Evolutionary conservation across 2,329 filamentous ascomycete species (phyloP), one percentile per base, ranked within the genome.

Genomic region (Fusarium sp.): DNA sequence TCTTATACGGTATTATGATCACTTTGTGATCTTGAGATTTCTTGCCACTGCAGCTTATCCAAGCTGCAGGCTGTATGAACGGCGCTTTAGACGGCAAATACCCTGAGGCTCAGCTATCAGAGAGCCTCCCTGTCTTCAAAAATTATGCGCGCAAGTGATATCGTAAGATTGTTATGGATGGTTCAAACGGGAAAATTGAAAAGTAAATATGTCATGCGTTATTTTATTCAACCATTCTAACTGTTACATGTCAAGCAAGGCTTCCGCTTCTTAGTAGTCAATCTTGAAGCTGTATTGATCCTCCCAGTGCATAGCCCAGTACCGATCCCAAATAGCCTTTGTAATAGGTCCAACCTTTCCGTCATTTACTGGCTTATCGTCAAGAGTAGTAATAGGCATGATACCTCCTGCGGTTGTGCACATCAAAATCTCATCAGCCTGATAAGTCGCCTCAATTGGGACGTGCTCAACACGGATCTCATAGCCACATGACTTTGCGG

Each of bases 341-440:
- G 84, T 85, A 14, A 86, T 72, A 2, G 80, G 77, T 0, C 84
- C 84, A 26, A 85, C 57, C 67, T 80, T 78, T 1, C 83, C 84
- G 55, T 76, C 76, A 3, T 76, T 78, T 0, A 86, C 74, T 0
- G 77, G 76, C 52, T 78, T 66, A 0, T 80, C 83, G 68, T 87
- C 84, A 4, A 86, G 73, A 0, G 54, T 62, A 0, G 82, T 84
- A 26, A 87, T 84, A 1, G 84, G 84, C 84, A 86, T 86, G 19
- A 86, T 80, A 0, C 84, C 84, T 2, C 84, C 84, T 0, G 84
- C 84, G 15, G 84, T 86, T 0, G 84, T 86, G 62, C 80, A 85
- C 83, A 85, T 85, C 31, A 87, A 81, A 6, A 85, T 78, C 75
- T 87, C 84, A 57, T 87, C 84, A 0, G 76, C 74, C 8, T 79